Base-by-base conservation (phyloP, 2,329 filamentous ascomycete species). In the Mycosphaerella sp. region DNA sequence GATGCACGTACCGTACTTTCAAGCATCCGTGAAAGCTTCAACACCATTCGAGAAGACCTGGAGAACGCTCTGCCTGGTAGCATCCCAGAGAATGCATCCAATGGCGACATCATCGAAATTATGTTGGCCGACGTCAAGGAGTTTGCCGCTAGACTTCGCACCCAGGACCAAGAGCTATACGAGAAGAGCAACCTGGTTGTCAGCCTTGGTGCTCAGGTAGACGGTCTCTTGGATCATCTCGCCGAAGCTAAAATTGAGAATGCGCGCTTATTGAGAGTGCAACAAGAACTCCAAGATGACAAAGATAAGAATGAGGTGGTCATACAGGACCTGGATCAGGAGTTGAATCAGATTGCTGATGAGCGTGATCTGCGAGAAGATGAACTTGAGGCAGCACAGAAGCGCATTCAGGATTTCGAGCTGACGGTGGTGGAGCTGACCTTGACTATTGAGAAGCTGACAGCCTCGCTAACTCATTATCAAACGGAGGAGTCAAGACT, bases 21-120 rank as follows among this genome's bases (percentile, higher is more conserved):
- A 18, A 66, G 65, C 45, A 66, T 76, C 41, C 71, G 73, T 17
- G 66, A 68, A 41, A 66, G 67, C n/a, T 73, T 75, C 46, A 64
- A 66, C 8, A 52, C 62, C 10, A 62, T 71, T 14, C 73, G 73
- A 40, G 64, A 67, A 10, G 61, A 64, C 28, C 58, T 75, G 16
- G 70, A 74, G 21, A 62, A 63, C 41, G 61, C 70, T 32, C 66
- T 75, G n/a, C 73, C 73, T 1, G 64, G 63, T 12, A 60, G 62
- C 18, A 56, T 68, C 10, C 68, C 69, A 3, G 59, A 63, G 10
- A 64, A 65, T 32, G 63, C 72, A 7, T 68, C 65, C 7, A 73
- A 71, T 49, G 60, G 64, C 37, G 64, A 71, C 16, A 58, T 75
- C 9, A 58, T 75, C 2, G 63, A 63, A 25, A 69, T 71, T 44